Percentiles rank a stretch among this genome's conserved stretches.
phyloP scores from a whole-genome alignment of 306 rosid species.

The Vigna angularis region DNA sequence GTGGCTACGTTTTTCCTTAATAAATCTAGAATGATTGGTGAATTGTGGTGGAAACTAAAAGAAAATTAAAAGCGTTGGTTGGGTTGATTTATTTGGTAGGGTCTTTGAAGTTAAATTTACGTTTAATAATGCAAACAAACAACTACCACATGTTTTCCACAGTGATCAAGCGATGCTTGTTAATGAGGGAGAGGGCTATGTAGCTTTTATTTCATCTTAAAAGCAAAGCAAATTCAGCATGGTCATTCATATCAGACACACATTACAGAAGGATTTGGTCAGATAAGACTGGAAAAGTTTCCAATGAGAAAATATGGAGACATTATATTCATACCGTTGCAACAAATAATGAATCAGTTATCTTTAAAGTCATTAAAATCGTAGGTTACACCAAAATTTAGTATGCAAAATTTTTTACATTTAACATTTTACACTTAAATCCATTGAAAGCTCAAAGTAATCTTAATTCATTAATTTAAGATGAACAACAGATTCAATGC shows the following conservation, averaged over 20 bases:
- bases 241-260: background rate
- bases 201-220: background rate
- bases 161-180: background rate
- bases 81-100: conserved; percentile 5
- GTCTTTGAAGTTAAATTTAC: background rate
- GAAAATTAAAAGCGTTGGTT: background rate
- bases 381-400: background rate
- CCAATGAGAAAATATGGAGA: background rate
- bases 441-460: background rate
- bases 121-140: conserved; percentile 28
- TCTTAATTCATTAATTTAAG: background rate
- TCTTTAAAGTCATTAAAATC: background rate
- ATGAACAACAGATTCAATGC: conserved; percentile 76
- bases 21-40: background rate
- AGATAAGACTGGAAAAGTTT: background rate
- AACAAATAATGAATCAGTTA: background rate
- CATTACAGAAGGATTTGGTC: background rate
- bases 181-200: background rate
- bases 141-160: background rate
- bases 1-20: background rate
- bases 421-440: background rate
- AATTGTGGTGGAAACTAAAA: background rate
- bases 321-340: no score
- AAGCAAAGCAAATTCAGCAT: background rate
- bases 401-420: background rate